Base-by-base conservation (phyloP, 2,329 filamentous ascomycete species). In the Xylariaceae sp. region DNA sequence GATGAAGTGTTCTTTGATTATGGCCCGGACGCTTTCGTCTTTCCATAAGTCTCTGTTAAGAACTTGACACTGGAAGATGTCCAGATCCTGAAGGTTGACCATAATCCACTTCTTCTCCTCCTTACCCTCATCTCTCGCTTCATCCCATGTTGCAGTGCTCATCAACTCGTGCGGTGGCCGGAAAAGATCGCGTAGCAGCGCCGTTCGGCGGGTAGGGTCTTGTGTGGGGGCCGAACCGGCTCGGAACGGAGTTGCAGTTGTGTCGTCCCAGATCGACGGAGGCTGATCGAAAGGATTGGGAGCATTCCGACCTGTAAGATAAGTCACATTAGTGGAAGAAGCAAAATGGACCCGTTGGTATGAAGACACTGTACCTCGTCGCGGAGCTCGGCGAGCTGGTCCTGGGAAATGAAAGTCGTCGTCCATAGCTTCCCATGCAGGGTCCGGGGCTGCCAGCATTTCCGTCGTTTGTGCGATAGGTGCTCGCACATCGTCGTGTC, bases 41-140 rank as follows among this genome's bases (percentile, higher is more conserved):
- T 97, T 97, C 94, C 94, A 99, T 56, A 97, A 86, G 72, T 99
- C 94, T 50, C 94, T 84, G 72, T 99, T 99, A 15, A 99, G 79
- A 2, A 90, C 83, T 73, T 99, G 94, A 73, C 94, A 99, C 73
- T 94, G 89, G 73, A 99, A 99, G 69, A 96, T 87, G 41, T 89
- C 89, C 65, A 90, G 85, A 71, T 99, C 92, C 74, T 99, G 94
- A 13, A 99, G 86, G 72, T 99, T 97, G 63, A 97, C 91, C 66
- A 99, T 75, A 52, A 99, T 83, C 94, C 94, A 99, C 74, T 96
- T 97, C 78, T 91, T 87, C 34, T 87, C 82, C 51, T 92, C 89
- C 72, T 94, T 96, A 61, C 93, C 94, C 67, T 92, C 81, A 13
- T 92, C 84, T 56, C 94, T 85, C 11, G 91, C 94, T 59, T 88